phyloP scores from a whole-genome alignment of 768 basidiomycete species.

The Termitomyces sp. region DNA sequence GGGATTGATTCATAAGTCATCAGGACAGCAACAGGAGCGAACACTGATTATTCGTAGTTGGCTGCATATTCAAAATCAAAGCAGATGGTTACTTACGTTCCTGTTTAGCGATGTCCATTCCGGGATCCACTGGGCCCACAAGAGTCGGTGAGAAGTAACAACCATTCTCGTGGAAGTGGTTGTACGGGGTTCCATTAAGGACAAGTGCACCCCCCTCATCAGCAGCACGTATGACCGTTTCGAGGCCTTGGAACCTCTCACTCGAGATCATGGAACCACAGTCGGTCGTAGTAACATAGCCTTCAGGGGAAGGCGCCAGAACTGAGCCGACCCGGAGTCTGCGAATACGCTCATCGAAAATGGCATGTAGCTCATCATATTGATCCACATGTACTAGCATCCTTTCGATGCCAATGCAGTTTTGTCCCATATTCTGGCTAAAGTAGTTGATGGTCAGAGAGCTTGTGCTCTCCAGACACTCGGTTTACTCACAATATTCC shows the following conservation, averaged over 20 bases:
- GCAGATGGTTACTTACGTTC: constrained; percentile 55
- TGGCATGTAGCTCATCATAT: constrained; percentile 67
- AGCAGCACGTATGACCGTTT: constrained; percentile 66
- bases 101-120: constrained; percentile 71
- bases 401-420: constrained; percentile 95
- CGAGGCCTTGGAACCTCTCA: constrained; percentile 64
- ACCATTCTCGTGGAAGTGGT: constrained; percentile 66
- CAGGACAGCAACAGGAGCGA: constrained; percentile 87
- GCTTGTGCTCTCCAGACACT: not conserved
- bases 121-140: constrained; percentile 66
- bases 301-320: constrained; percentile 58
- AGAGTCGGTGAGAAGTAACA: constrained; percentile 87
- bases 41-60: constrained; percentile 46
- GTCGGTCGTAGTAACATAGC: constrained; percentile 71
- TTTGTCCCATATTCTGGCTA: constrained; percentile 92
- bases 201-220: constrained; percentile 58
- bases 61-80: not conserved
- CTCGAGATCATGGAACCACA: constrained; percentile 83
- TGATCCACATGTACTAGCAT: constrained; percentile 79
- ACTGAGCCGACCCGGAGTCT: constrained; percentile 78
- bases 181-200: constrained; percentile 60
- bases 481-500: constrained; percentile 73
- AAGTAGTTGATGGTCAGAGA: not conserved
- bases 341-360: constrained; percentile 56
- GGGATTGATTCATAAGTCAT: constrained; percentile 81